Evolutionary conservation across 441 rosid species (phyloP), one percentile per base, ranked within the genome.

Genomic region (Eutrema salsugineum): DNA sequence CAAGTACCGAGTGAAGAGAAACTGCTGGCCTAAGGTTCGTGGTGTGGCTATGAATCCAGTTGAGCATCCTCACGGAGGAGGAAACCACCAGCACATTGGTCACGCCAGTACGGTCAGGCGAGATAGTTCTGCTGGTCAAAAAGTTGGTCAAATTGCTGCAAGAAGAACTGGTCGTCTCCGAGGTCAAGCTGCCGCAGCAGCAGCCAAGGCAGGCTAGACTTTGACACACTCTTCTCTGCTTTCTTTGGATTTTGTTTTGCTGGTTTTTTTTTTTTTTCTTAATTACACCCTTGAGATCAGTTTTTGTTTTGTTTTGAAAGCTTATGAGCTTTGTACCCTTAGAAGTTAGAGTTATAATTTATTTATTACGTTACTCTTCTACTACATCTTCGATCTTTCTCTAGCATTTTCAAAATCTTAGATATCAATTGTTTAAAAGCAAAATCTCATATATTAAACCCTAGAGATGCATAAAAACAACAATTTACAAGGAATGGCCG

Each of bases 31-130:
- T 10, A 81, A 78, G 87, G 97, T 90, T 1, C 88, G 97, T 70
- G 94, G 97, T 85, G 91, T 90, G 72, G 97, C 97, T 8, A 90
- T 90, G 96, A 90, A 90, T 68, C 94, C 96, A 3, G 96, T 90
- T 2, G 96, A 90, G 82, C 96, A 90, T 88, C 96, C 96, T 11
- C 96, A 90, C 5, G 96, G 96, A 67, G 96, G 96, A 68, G 93
- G 96, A 79, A 90, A 90, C 83, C 96, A 88, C 69, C 96, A 90
- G 70, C 96, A 90, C 33, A 90, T 90, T 71, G 96, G 96, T 16
- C 96, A 90, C 57, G 91, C 96, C 6, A 88, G 96, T 71, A 90
- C 94, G 0, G 96, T 90, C 53, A 84, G 89, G 63, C 88, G 90
- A 1, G 91, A 90, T 79, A 87, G 85, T n/a, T 85, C 93, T 33